phyloP scores from a whole-genome alignment of 306 rosid species.

The Prunus fruticosa region DNA sequence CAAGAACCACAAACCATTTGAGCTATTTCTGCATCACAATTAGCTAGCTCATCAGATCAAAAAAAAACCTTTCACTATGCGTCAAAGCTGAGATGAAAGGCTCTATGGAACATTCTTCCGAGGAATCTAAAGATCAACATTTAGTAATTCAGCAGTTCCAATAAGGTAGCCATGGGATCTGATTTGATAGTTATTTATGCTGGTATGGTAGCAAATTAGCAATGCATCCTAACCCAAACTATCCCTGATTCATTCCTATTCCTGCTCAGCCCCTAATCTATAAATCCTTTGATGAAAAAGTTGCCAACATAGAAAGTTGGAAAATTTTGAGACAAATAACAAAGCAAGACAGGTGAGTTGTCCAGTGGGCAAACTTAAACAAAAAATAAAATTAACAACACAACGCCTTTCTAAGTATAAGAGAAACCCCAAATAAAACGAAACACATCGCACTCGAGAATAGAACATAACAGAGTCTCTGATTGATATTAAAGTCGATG shows the following conservation, averaged over 20 bases:
- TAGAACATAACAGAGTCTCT: not conserved
- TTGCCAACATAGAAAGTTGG: not conserved
- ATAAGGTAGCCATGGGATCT: not conserved
- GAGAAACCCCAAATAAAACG: too few relatives aligned
- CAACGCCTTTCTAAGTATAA: too few relatives aligned
- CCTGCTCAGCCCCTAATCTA: not conserved
- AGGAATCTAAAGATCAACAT: not conserved
- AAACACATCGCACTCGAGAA: too few relatives aligned
- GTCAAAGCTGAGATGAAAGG: not conserved
- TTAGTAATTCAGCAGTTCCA: not conserved
- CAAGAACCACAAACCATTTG: conserved; percentile 98
- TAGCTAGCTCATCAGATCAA: conserved; percentile 4
- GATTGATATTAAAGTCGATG: not conserved
- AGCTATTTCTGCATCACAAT: conserved; percentile 55
- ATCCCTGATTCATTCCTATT: not conserved
- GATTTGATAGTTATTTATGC: not conserved
- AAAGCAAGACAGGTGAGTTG: not conserved
- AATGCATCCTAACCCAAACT: not conserved
- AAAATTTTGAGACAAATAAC: not conserved
- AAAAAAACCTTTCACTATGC: conserved; percentile 7
- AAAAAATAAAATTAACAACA: not conserved
- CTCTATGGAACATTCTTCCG: not conserved
- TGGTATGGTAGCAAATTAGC: not conserved
- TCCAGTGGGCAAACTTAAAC: not conserved
- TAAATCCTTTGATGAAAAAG: not conserved